Evolutionary conservation across 148 eudicot species (phyloP).

Genomic region (Camellia sinensis): DNA sequence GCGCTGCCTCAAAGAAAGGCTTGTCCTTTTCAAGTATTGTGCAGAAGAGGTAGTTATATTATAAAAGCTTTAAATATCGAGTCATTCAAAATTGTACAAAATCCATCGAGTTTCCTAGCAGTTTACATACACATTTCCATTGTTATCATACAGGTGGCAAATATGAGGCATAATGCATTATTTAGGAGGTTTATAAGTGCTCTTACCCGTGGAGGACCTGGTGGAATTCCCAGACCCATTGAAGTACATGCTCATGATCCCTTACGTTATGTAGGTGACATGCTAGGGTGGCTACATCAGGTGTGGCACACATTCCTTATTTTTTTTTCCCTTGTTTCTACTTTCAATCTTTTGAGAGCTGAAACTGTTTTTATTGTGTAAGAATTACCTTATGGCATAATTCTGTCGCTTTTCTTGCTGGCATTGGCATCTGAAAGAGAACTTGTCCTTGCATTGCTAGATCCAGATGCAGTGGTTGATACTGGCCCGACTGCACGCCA

Average conservation of each 20-base stretch:
- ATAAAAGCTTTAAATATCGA: slow-evolving; percentile 5
- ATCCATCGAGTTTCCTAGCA: not conserved
- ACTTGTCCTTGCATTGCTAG: no score
- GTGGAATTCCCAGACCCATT: slow-evolving; percentile 98
- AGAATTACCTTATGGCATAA: no score
- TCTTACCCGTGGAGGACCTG: slow-evolving; percentile 99
- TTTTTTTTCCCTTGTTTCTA: not conserved
- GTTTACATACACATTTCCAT: slow-evolving; percentile 1
- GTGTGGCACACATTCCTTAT: slow-evolving; percentile 31
- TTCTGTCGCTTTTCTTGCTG: no score
- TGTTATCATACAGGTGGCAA: slow-evolving; percentile 62
- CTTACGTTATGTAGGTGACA: slow-evolving; percentile 95
- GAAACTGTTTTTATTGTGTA: slow-evolving; percentile 12
- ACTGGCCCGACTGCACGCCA: no score
- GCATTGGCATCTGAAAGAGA: no score
- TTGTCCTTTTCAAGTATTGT: slow-evolving; percentile 95
- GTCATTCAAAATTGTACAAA: not conserved
- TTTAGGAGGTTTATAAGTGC: slow-evolving; percentile 97
- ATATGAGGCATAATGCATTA: slow-evolving; percentile 95
- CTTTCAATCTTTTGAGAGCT: not conserved
- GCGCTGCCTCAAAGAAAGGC: slow-evolving; percentile 92
- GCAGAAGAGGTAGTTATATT: slow-evolving; percentile 81
- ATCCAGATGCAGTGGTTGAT: no score
- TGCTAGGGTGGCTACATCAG: slow-evolving; percentile 99
- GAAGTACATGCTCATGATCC: slow-evolving; percentile 99